Conservation (phyloP, 2,329 filamentous ascomycete species). For the Aureobasidium sp. region DNA sequence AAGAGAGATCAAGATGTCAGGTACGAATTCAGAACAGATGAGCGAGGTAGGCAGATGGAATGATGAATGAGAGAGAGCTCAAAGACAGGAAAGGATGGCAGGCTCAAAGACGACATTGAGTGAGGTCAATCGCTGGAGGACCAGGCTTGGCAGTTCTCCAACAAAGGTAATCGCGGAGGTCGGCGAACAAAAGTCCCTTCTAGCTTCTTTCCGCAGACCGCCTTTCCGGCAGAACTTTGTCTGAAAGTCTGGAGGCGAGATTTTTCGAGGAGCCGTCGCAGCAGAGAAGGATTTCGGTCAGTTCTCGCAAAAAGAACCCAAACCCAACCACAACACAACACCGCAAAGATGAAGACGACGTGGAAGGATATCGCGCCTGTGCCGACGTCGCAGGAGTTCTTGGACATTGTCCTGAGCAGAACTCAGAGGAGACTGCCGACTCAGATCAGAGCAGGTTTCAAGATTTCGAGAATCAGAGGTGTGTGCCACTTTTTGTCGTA, state of each 20-base stretch:
- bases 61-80: too few relatives aligned
- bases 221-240: constrained; percentile 1
- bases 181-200: constrained; percentile 1
- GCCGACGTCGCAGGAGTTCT: constrained; percentile 88
- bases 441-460: constrained; percentile 91
- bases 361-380: constrained; percentile 48
- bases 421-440: constrained; percentile 90
- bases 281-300: neutral
- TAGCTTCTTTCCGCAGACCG: constrained; percentile 5
- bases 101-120: neutral
- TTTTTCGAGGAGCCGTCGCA: neutral
- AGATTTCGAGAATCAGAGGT: constrained; percentile 80
- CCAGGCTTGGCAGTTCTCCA: neutral
- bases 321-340: neutral
- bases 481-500: constrained; percentile 28
- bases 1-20: neutral
- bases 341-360: constrained; percentile 48
- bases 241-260: constrained; percentile 8
- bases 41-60: neutral
- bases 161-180: neutral
- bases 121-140: neutral
- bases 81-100: neutral
- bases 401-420: constrained; percentile 92
- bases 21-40: too few relatives aligned
- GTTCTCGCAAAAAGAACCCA: constrained; percentile 4